Percentiles rank a stretch among this genome's conserved stretches.
These are phyloP conservation scores for Trypanosomatidae sp. DNA, from an alignment of 208 protist genomes.

Conservation along the genomic window DNA sequence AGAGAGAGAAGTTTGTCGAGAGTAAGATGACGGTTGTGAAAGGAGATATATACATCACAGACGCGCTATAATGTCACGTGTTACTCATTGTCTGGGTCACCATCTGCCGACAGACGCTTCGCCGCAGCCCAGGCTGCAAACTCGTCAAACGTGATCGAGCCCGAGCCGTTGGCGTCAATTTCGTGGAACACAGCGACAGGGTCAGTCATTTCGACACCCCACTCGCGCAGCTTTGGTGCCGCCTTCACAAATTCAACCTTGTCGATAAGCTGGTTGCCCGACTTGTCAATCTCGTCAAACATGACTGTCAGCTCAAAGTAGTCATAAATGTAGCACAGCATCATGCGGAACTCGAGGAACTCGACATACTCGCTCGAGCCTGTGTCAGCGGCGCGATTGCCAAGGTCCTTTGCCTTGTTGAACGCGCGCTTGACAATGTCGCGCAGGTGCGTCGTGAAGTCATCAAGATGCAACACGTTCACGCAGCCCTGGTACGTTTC, in stretches of 20 bases:
- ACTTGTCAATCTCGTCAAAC: conserved; percentile 73
- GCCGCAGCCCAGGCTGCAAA: conserved; percentile 45
- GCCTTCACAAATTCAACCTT: conserved; percentile 52
- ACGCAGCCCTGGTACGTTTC: conserved; percentile 40
- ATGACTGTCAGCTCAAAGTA: conserved; percentile 61
- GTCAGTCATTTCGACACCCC: conserved; percentile 43
- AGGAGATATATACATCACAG: too few species aligned
- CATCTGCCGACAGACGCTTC: conserved; percentile 27
- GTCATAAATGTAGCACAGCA: conserved; percentile 63
- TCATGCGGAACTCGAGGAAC: conserved; percentile 64
- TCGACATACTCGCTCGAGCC: conserved; percentile 34
- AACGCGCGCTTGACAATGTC: conserved; percentile 74
- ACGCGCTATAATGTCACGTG: too few species aligned
- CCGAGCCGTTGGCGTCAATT: conserved; percentile 54
- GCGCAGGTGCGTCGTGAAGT: conserved; percentile 39
- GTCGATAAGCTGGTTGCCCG: conserved; percentile 51
- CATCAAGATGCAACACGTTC: conserved; percentile 33
- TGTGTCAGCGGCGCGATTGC: conserved; percentile 11
- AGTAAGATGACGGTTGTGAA: neutral
- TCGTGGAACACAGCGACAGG: conserved; percentile 45
- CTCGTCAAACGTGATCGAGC: conserved; percentile 71
- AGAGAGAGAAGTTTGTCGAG: neutral
- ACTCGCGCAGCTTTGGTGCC: conserved; percentile 29
- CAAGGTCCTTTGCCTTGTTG: conserved; percentile 51
- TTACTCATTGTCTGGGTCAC: conserved; percentile 25